These are phyloP conservation scores for Irpex lacteus DNA, from an alignment of 1,284 basidiomycete genomes.

Conservation along the genomic window DNA sequence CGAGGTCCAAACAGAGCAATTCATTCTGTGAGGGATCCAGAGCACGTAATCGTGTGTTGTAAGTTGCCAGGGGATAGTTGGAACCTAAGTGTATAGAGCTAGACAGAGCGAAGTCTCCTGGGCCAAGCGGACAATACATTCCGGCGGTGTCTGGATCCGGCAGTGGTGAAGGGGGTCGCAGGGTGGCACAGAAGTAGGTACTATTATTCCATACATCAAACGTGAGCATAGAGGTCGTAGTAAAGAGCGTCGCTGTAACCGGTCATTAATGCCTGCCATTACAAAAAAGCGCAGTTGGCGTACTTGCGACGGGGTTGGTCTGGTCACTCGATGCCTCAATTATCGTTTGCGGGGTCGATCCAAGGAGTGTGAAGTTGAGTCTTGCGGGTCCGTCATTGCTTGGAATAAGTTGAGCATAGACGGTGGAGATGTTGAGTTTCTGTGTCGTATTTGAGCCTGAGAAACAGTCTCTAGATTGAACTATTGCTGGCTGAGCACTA, in stretches of 20 bases:
- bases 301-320: constrained; percentile 60
- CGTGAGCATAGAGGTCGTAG: constrained; percentile 76
- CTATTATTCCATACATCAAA: constrained; percentile 69
- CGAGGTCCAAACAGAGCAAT: constrained; percentile 79
- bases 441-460: constrained; percentile 41
- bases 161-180: constrained; percentile 74
- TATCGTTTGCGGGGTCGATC: constrained; percentile 55
- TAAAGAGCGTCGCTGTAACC: constrained; percentile 76
- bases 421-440: constrained; percentile 65
- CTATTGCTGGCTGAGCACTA: constrained; percentile 29
- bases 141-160: constrained; percentile 38
- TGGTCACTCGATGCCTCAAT: constrained; percentile 50
- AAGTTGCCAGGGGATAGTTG: constrained; percentile 76
- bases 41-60: constrained; percentile 82
- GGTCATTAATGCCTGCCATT: constrained; percentile 9
- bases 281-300: constrained; percentile 15
- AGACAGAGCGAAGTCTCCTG: constrained; percentile 82
- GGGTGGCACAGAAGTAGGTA: constrained; percentile 70
- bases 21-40: constrained; percentile 83
- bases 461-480: constrained; percentile 53
- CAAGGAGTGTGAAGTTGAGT: constrained; percentile 68
- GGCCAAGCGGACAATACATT: constrained; percentile 67
- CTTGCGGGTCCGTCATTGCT: constrained; percentile 40
- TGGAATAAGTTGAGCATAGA: constrained; percentile 72
- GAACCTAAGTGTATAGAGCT: constrained; percentile 70